Conservation (phyloP, 2,329 filamentous ascomycete species). For the Aquanectria penicillioides region DNA sequence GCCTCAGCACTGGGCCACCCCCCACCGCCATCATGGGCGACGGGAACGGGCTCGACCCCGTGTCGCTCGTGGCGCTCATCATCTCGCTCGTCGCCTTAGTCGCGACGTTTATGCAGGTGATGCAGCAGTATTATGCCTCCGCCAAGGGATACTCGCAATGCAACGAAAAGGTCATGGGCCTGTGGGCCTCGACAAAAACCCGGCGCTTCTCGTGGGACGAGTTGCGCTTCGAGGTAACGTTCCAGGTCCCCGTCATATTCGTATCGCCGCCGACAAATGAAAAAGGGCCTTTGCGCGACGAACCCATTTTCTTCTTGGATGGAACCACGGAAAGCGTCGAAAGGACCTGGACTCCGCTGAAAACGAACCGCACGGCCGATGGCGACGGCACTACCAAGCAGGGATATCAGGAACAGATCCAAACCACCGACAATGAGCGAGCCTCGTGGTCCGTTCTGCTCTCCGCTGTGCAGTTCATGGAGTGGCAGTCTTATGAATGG, state of each 20-base stretch:
- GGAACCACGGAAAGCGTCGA: slow-evolving; percentile 50
- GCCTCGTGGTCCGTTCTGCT: slow-evolving; percentile 64
- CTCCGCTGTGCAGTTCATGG: slow-evolving; percentile 61
- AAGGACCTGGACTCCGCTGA: slow-evolving; percentile 47
- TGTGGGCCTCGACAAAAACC: slow-evolving; percentile 54
- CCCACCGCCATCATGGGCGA: slow-evolving; percentile 30
- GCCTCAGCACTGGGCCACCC: not conserved
- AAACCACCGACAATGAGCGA: slow-evolving; percentile 66
- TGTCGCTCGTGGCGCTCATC: slow-evolving; percentile 57
- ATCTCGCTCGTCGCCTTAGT: slow-evolving; percentile 58
- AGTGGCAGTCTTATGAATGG: slow-evolving; percentile 59
- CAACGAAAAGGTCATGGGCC: slow-evolving; percentile 58
- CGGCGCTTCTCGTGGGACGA: slow-evolving; percentile 54
- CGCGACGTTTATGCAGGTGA: slow-evolving; percentile 57
- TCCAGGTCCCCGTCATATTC: slow-evolving; percentile 62
- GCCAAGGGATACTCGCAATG: slow-evolving; percentile 61
- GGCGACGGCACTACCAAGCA: too few relatives aligned
- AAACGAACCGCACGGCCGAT: too few relatives aligned
- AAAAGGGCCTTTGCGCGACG: slow-evolving; percentile 46
- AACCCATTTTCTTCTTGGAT: slow-evolving; percentile 50
- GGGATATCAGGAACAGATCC: slow-evolving; percentile 51
- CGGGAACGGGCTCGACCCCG: slow-evolving; percentile 40
- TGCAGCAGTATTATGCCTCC: slow-evolving; percentile 62
- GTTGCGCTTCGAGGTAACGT: slow-evolving; percentile 60
- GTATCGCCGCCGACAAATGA: slow-evolving; percentile 55